Percentiles rank a stretch among this genome's conserved stretches.
Evolutionary conservation across 768 basidiomycete species (phyloP).

Genomic region (Amanita pallidorosea): DNA sequence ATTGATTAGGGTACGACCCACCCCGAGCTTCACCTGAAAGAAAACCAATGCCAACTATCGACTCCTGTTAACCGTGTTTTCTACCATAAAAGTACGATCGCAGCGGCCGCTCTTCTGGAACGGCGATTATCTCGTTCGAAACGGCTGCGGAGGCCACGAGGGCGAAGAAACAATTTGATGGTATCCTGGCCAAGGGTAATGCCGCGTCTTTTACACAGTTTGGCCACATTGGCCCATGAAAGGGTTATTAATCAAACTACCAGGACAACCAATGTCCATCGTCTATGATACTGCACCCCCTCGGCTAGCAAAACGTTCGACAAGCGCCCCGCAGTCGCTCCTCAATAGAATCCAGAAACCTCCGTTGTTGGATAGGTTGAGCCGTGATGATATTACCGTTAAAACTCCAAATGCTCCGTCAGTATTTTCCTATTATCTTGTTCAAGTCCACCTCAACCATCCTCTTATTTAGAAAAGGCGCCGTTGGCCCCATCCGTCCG

Average conservation of each 20-base stretch:
- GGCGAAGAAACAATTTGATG: slow-evolving; percentile 79
- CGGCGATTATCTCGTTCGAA: slow-evolving; percentile 73
- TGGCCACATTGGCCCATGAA: slow-evolving; percentile 4
- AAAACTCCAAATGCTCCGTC: slow-evolving; percentile 27
- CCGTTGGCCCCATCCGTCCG: slow-evolving; percentile 38
- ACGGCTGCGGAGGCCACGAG: slow-evolving; percentile 67
- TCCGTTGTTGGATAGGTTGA: slow-evolving; percentile 56
- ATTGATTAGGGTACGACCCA: slow-evolving; percentile 86
- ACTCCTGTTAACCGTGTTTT: slow-evolving; percentile 24
- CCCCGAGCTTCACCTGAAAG: slow-evolving; percentile 55
- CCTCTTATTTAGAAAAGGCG: slow-evolving; percentile 18
- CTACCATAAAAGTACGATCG: slow-evolving; percentile 72
- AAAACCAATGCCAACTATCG: slow-evolving; percentile 32
- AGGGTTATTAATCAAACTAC: neutral
- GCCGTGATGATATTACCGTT: slow-evolving; percentile 29
- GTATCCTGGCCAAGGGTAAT: slow-evolving; percentile 81
- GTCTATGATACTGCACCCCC: slow-evolving; percentile 43
- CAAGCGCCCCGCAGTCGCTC: slow-evolving; percentile 48
- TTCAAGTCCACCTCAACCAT: neutral
- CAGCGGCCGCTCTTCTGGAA: slow-evolving; percentile 85
- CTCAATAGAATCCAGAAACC: slow-evolving; percentile 70
- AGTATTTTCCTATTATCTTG: slow-evolving; percentile 11
- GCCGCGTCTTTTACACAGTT: neutral
- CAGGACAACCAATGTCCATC: slow-evolving; percentile 75
- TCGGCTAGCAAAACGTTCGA: slow-evolving; percentile 35